Evolutionary conservation across 2,329 filamentous ascomycete species (phyloP).

Genomic region (Scytalidium sp.): DNA sequence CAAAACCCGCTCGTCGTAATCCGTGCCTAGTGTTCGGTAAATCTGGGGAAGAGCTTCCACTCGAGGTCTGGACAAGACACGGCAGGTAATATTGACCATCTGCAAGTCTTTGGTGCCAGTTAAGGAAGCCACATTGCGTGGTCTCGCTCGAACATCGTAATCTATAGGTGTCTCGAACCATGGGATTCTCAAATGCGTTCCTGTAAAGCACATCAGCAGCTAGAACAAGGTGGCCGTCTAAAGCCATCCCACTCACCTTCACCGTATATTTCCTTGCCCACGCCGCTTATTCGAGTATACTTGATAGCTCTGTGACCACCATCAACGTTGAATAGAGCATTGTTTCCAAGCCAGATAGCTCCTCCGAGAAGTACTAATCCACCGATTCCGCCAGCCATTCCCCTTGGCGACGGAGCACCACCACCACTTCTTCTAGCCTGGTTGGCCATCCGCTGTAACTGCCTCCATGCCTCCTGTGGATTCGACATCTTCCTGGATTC

Average conservation of each 20-base stretch:
- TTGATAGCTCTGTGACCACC: constrained; percentile 99
- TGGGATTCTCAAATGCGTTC: constrained; percentile 89
- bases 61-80: constrained; percentile 90
- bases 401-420: constrained; percentile 39
- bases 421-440: constrained; percentile 49
- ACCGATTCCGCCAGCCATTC: constrained; percentile 51
- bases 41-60: constrained; percentile 91
- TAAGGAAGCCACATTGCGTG: constrained; percentile 91
- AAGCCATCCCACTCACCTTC: constrained; percentile 63
- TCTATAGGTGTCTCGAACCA: constrained; percentile 97
- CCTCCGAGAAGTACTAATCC: constrained; percentile 52
- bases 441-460: constrained; percentile 57
- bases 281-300: constrained; percentile 88
- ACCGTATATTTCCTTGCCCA: constrained; percentile 91
- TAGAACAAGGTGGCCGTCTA: neutral
- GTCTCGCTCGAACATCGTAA: constrained; percentile 97
- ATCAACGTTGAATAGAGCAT: constrained; percentile 77
- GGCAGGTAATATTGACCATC: constrained; percentile 99
- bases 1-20: constrained; percentile 95
- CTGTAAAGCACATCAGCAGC: constrained; percentile 39
- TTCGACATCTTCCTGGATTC: constrained; percentile 35
- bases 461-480: constrained; percentile 64
- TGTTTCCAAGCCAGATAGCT: constrained; percentile 50
- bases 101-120: constrained; percentile 99
- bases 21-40: constrained; percentile 89